Evolutionary conservation across 2,329 filamentous ascomycete genomes (phyloP).

Genomic region (Emericellopsis cladophorae): DNA sequence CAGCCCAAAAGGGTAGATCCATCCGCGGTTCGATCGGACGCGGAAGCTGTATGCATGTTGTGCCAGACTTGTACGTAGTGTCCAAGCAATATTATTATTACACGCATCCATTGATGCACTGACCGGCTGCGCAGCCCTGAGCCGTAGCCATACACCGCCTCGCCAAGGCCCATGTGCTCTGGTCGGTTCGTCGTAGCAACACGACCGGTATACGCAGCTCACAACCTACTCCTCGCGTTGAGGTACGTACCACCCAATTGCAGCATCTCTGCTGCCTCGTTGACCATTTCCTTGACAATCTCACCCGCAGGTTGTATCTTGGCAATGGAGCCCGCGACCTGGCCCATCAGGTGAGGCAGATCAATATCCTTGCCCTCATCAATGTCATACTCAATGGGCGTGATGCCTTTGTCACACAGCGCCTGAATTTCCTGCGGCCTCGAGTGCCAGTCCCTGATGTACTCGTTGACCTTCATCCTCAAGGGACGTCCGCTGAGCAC

Average conservation of each 20-base stretch:
- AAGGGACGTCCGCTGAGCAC: constrained; percentile 74
- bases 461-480: constrained; percentile 71
- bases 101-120: too few species aligned
- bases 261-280: constrained; percentile 58
- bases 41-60: too few species aligned
- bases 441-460: constrained; percentile 70
- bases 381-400: constrained; percentile 73
- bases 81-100: too few species aligned
- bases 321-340: constrained; percentile 69
- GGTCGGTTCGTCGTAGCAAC: too few species aligned
- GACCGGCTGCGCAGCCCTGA: too few species aligned
- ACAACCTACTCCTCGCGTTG: constrained; percentile 18
- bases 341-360: constrained; percentile 83
- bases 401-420: constrained; percentile 63
- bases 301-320: constrained; percentile 68
- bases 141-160: too few species aligned
- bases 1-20: too few species aligned
- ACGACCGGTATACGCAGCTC: not conserved
- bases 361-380: constrained; percentile 75
- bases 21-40: too few species aligned
- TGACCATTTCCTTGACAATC: constrained; percentile 88
- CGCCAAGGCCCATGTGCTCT: too few species aligned
- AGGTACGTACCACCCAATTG: constrained; percentile 50
- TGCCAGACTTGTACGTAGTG: too few species aligned
- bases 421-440: constrained; percentile 61